Evolutionary conservation across 164 flowering plant species (phyloP), one percentile per base, ranked within the genome.

Genomic region (Vitis amurensis): DNA sequence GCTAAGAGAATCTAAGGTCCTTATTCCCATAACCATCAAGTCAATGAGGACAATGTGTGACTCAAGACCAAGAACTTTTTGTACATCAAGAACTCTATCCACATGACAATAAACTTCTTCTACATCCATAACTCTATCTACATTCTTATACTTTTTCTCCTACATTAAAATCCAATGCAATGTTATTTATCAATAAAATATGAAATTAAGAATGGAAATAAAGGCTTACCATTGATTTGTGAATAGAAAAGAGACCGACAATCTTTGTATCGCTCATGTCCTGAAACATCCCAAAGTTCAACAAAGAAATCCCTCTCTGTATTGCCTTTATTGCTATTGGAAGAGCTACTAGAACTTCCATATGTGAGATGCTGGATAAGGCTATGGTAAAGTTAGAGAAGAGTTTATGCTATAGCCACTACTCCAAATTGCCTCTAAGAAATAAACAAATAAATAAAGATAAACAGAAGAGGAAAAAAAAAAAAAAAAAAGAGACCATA

Each of bases 201-300:
- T 59, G 10, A 4, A 58, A 11, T 23, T 48, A 67, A 70, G 65
- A 50, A 70, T 13, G 10, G 44, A 72, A 29, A 17, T 1, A 14
- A 27, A 59, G 17, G 37, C 79, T 80, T 73, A 90, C 99, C 99
- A 82, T 93, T 93, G 52, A 96, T 89, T 70, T 96, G 99, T 23
- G 98, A 85, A 80, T 93, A 96, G 74, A 95, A 95, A 68, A 95
- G 86, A 65, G 97, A 88, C 7, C 98, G 88, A 78, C 97, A 95
- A 61, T 93, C 97, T 78, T 89, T 88, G 79, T 93, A 95, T 30
- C 97, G 84, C 10, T 95, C 98, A 74, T 95, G 99, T 30, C 99
- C 98, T 13, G 99, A 93, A 16, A 95, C 83, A 83, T 95, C 98
- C 99, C 98, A 95, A 27, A 95, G 91, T 76, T 95, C 98, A 73